These are phyloP conservation scores for Pharnaceum exiguum DNA, from an alignment of 148 eudicot genomes.

Conservation along the genomic window DNA sequence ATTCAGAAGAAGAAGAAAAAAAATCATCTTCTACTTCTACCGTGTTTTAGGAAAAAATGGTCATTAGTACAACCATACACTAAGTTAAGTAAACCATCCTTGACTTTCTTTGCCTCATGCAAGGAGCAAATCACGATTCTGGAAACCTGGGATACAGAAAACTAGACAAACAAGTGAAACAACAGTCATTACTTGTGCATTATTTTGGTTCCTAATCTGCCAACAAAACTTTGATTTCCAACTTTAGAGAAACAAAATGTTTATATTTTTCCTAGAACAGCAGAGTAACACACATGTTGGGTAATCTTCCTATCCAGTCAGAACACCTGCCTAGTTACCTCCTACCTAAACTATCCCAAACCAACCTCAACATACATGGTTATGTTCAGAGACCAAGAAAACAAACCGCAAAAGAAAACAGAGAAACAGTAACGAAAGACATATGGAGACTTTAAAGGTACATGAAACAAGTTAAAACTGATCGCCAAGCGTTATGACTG, in stretches of 20 bases:
- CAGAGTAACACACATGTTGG: conserved; percentile 6
- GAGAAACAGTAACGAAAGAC: background rate
- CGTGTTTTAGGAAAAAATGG: too few species aligned
- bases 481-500: conserved; percentile 21
- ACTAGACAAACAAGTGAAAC: background rate
- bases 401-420: background rate
- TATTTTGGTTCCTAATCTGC: background rate
- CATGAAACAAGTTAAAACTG: background rate
- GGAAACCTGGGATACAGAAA: background rate
- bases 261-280: conserved; percentile 3
- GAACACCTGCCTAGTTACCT: conserved; percentile 12
- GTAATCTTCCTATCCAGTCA: conserved; percentile 12
- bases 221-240: background rate
- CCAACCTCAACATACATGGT: conserved; percentile 19
- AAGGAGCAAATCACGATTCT: background rate
- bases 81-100: background rate
- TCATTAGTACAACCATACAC: too few species aligned
- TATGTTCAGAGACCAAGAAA: conserved; percentile 11
- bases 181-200: background rate
- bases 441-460: background rate
- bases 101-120: background rate
- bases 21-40: too few species aligned
- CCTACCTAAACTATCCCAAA: conserved; percentile 9
- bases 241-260: conserved; percentile 23
- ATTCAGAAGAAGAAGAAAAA: too few species aligned